These are phyloP conservation scores for Primulina eburnea DNA, from an alignment of 257 asterid species.

Conservation along the genomic window DNA sequence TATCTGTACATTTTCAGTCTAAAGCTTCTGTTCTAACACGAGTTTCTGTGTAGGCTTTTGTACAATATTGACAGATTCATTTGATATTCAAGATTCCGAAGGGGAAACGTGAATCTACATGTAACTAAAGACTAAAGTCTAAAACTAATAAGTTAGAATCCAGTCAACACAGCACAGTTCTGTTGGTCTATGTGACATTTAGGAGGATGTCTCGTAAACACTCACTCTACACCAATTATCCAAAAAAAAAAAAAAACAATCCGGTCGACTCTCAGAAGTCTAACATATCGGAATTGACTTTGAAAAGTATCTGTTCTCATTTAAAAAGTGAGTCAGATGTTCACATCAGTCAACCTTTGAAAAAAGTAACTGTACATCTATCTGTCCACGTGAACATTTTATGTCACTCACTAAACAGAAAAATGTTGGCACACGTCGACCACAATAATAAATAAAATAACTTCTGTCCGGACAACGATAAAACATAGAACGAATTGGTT, in stretches of 20 bases:
- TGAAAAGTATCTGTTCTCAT: not conserved
- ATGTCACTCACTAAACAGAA: not conserved
- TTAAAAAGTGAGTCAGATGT: not conserved
- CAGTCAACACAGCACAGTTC: too few relatives aligned
- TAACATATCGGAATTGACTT: not conserved
- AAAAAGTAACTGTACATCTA: too few relatives aligned
- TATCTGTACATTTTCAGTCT: not conserved
- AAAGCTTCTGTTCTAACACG: not conserved
- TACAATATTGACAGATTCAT: not conserved
- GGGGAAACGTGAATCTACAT: too few relatives aligned
- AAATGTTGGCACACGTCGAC: not conserved
- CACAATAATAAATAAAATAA: not conserved
- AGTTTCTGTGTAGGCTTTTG: not conserved
- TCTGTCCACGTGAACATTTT: too few relatives aligned
- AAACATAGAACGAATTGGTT: not conserved
- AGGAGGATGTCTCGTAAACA: too few relatives aligned
- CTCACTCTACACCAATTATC: too few relatives aligned
- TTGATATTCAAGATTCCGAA: not conserved
- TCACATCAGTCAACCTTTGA: too few relatives aligned
- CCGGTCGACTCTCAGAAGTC: too few relatives aligned
- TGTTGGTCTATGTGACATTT: too few relatives aligned
- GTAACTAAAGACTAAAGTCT: not conserved
- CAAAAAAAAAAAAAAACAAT: too few relatives aligned
- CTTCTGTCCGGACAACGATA: not conserved
- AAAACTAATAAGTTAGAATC: too few relatives aligned